phyloP scores from a whole-genome alignment of 345 rosid genomes.

The Dipteronia sinensis region DNA sequence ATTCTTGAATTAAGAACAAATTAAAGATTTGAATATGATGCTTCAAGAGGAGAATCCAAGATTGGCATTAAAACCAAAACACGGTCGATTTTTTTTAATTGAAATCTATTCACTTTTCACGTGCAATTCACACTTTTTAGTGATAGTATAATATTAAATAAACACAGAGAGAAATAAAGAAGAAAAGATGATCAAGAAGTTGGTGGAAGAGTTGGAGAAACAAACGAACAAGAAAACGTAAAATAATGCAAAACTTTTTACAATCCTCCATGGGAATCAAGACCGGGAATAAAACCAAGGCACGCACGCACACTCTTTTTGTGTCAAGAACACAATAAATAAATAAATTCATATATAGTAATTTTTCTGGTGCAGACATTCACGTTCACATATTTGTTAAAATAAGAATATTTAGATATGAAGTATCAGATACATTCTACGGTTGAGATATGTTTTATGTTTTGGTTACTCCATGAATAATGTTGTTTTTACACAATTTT shows the following conservation, averaged over 20 bases:
- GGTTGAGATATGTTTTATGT: neutral
- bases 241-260: neutral
- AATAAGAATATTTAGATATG: neutral
- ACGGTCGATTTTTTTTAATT: neutral
- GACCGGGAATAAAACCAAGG: neutral
- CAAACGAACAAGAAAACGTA: slow-evolving; percentile 3
- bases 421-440: neutral
- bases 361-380: neutral
- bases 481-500: neutral
- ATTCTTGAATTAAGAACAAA: neutral
- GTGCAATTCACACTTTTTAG: slow-evolving; percentile 11
- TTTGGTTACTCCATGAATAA: neutral
- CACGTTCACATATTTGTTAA: neutral
- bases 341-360: neutral
- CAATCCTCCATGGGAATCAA: neutral
- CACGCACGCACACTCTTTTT: neutral
- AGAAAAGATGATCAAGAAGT: neutral
- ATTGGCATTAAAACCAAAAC: neutral
- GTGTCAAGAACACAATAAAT: neutral
- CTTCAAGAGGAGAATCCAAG: slow-evolving; percentile 19
- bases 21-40: neutral
- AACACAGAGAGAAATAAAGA: neutral
- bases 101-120: slow-evolving; percentile 10
- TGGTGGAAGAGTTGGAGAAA: slow-evolving; percentile 14
- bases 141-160: neutral